Percentiles rank a stretch among this genome's conserved stretches.
These are phyloP conservation scores for Thymus mandschuricus DNA, from an alignment of 257 asterid species.

Conservation along the genomic window DNA sequence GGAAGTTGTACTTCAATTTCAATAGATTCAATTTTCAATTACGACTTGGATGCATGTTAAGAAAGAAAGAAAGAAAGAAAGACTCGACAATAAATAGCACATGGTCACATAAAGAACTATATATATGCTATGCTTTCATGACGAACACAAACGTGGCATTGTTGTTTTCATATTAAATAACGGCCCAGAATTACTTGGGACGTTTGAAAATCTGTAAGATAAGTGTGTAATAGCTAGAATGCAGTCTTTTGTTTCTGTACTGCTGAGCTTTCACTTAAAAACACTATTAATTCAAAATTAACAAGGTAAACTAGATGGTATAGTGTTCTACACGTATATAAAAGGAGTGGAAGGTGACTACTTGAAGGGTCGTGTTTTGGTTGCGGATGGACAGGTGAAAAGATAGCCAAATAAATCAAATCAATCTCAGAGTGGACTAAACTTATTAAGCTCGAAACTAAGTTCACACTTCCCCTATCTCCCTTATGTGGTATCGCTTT, in stretches of 20 bases:
- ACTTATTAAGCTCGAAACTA: slow-evolving; percentile 2
- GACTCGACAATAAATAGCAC: not conserved
- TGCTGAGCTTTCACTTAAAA: slow-evolving; percentile 9
- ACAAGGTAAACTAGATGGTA: slow-evolving; percentile 2
- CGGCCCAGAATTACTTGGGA: not conserved
- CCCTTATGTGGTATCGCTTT: not conserved
- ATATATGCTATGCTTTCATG: no score
- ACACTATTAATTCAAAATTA: slow-evolving; percentile 6
- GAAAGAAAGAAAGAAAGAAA: not conserved
- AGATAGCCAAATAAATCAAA: not conserved
- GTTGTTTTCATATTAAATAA: not conserved
- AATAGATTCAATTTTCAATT: not conserved
- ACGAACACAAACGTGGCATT: not conserved
- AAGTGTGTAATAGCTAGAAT: not conserved
- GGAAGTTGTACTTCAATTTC: not conserved
- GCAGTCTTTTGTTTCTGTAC: not conserved
- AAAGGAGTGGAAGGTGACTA: slow-evolving; percentile 3
- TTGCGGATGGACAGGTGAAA: not conserved
- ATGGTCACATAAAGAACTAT: slow-evolving; percentile 19
- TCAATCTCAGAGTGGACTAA: not conserved
- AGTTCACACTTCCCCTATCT: not conserved
- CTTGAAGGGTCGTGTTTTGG: slow-evolving; percentile 4
- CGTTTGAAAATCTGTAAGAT: slow-evolving; percentile 14
- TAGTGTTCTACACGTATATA: not conserved
- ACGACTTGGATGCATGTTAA: not conserved